Evolutionary conservation across 2,329 filamentous ascomycete genomes (phyloP).

Genomic region (Botryotinia globosa): DNA sequence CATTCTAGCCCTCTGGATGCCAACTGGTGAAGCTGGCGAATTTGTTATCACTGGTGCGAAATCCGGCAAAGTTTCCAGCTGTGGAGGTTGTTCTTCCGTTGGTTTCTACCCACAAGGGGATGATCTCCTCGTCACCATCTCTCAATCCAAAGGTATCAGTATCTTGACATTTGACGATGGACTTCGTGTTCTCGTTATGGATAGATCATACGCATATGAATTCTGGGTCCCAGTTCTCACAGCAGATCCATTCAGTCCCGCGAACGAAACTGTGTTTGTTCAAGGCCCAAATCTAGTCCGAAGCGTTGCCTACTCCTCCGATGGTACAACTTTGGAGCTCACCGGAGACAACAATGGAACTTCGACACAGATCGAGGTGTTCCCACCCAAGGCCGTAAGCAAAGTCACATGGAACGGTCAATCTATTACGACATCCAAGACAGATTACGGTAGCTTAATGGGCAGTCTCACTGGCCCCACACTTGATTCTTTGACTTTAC

Average conservation of each 20-base stretch:
- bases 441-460: slow-evolving; percentile 45
- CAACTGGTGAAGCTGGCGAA: slow-evolving; percentile 53
- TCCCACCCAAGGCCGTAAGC: slow-evolving; percentile 46
- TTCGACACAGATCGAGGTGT: slow-evolving; percentile 44
- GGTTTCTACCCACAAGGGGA: slow-evolving; percentile 43
- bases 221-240: slow-evolving; percentile 55
- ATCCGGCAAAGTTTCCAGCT: slow-evolving; percentile 49
- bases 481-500: slow-evolving; percentile 24
- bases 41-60: slow-evolving; percentile 52
- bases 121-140: slow-evolving; percentile 47
- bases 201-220: slow-evolving; percentile 52
- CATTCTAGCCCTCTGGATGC: slow-evolving; percentile 52
- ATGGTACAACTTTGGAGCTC: slow-evolving; percentile 42
- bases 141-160: slow-evolving; percentile 48
- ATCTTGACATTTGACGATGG: slow-evolving; percentile 48
- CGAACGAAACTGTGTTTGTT: slow-evolving; percentile 45
- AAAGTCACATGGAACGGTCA: slow-evolving; percentile 52
- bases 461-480: slow-evolving; percentile 19
- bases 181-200: slow-evolving; percentile 50
- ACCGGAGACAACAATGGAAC: slow-evolving; percentile 46
- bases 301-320: slow-evolving; percentile 38
- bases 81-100: slow-evolving; percentile 43
- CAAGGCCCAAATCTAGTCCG: slow-evolving; percentile 54
- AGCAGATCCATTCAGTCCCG: slow-evolving; percentile 39
- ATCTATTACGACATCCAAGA: slow-evolving; percentile 33